These are phyloP conservation scores for Lithospermum erythrorhizon DNA, from an alignment of 257 asterid species.

Conservation along the genomic window DNA sequence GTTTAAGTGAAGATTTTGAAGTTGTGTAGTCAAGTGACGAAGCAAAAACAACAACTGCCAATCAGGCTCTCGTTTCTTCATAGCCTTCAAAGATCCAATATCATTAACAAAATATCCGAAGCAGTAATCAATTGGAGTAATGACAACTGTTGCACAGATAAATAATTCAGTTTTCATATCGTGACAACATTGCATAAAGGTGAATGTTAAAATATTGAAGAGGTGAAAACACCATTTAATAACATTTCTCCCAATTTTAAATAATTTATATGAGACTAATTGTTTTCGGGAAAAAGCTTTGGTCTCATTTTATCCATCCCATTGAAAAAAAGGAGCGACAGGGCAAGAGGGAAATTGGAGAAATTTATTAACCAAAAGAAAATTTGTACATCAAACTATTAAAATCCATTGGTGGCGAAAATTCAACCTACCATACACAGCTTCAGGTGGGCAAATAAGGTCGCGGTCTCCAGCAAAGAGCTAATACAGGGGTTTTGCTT, in stretches of 20 bases:
- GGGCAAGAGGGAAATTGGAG: background rate
- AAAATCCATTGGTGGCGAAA: background rate
- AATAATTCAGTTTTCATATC: too few species aligned
- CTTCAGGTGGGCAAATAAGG: slow-evolving; percentile 94
- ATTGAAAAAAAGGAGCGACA: background rate
- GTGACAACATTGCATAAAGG: slow-evolving; percentile 79
- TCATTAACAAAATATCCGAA: background rate
- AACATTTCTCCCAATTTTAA: too few species aligned
- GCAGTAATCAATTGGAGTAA: background rate
- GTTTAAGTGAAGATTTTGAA: slow-evolving; percentile 73
- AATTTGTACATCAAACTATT: background rate
- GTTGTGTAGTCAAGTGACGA: slow-evolving; percentile 86
- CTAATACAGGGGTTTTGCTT: slow-evolving; percentile 60
- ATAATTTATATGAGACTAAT: slow-evolving; percentile 62
- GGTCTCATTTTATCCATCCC: slow-evolving; percentile 44
- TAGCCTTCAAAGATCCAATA: slow-evolving; percentile 31
- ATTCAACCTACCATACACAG: slow-evolving; percentile 55
- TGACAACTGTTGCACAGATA: too few species aligned
- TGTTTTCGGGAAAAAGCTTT: slow-evolving; percentile 63
- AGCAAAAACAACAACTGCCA: slow-evolving; percentile 69
- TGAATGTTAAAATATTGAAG: too few species aligned
- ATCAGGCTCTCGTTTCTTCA: slow-evolving; percentile 67
- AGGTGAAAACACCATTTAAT: slow-evolving; percentile 98
- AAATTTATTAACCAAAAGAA: background rate
- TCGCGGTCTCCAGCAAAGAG: slow-evolving; percentile 90